Percentiles rank a stretch among this genome's conserved stretches.
phyloP scores from a whole-genome alignment of 257 asterid genomes.

The Solanum clarkiae region DNA sequence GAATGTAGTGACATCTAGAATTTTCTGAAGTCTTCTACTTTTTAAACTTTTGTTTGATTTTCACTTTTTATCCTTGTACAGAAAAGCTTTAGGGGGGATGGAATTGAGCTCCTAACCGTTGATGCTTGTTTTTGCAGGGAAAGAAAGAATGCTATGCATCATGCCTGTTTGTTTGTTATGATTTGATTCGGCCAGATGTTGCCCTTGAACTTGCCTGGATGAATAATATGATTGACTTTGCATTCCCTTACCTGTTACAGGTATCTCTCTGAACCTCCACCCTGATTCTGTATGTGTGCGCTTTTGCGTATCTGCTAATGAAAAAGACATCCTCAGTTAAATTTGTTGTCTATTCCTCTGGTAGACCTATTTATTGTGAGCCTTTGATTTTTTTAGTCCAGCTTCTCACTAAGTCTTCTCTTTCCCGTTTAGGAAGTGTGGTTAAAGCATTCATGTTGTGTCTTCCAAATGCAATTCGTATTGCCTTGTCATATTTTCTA shows the following conservation, averaged over 20 bases:
- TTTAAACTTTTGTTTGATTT: background rate
- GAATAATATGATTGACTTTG: constrained; percentile 89
- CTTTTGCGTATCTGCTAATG: background rate
- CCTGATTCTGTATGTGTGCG: background rate
- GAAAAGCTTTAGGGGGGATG: background rate
- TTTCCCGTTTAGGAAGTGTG: background rate
- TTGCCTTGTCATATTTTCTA: background rate
- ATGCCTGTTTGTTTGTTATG: constrained; percentile 96
- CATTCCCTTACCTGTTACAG: constrained; percentile 95
- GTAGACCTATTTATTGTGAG: background rate
- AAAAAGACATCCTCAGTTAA: background rate
- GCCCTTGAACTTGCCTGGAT: constrained; percentile 98
- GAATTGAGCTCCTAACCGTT: background rate
- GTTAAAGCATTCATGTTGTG: background rate
- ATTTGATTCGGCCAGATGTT: constrained; percentile 83
- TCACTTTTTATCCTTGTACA: background rate
- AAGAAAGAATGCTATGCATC: constrained; percentile 98
- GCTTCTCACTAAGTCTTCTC: background rate
- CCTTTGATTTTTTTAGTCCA: background rate
- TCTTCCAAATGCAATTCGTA: background rate
- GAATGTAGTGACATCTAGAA: background rate
- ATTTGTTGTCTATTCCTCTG: background rate
- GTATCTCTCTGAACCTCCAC: constrained; percentile 25
- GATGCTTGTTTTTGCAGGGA: constrained; percentile 46
- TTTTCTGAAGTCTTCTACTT: background rate